Conservation (phyloP, 2,329 filamentous ascomycete species). For the Geosmithia morbida region DNA sequence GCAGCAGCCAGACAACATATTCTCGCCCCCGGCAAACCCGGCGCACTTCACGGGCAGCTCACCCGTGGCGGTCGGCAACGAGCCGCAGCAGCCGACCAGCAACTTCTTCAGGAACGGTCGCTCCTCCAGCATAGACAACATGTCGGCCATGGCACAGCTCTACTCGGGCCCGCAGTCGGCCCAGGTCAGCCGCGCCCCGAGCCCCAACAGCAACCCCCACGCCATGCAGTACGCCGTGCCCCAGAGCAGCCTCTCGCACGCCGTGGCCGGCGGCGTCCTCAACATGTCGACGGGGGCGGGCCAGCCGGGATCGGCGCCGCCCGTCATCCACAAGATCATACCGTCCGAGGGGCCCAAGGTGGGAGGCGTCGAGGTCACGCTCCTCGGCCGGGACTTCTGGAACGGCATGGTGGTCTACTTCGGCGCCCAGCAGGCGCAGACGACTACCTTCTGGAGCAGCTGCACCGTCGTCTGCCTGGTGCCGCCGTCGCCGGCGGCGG, state of each 20-base stretch:
- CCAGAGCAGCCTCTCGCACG: constrained; percentile 29
- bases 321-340: constrained; percentile 67
- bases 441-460: constrained; percentile 69
- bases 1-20: constrained; percentile 12
- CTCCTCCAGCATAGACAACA: constrained; percentile 49
- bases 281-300: constrained; percentile 32
- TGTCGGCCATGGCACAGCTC: constrained; percentile 44
- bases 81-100: constrained; percentile 30
- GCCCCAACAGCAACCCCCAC: constrained; percentile 41
- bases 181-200: constrained; percentile 65
- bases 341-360: constrained; percentile 68
- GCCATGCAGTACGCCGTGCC: constrained; percentile 8
- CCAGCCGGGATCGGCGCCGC: constrained; percentile 27
- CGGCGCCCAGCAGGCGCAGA: constrained; percentile 48
- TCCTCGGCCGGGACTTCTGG: constrained; percentile 68
- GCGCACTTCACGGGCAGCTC: constrained; percentile 39
- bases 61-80: constrained; percentile 50
- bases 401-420: constrained; percentile 73
- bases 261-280: constrained; percentile 33
- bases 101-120: constrained; percentile 42
- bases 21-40: constrained; percentile 11
- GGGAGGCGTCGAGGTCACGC: constrained; percentile 77
- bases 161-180: constrained; percentile 60
- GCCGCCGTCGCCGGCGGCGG: constrained; percentile 53
- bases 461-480: constrained; percentile 67